Evolutionary conservation across 208 protist species (phyloP).

Genomic region (Herpetomonas tarakana): DNA sequence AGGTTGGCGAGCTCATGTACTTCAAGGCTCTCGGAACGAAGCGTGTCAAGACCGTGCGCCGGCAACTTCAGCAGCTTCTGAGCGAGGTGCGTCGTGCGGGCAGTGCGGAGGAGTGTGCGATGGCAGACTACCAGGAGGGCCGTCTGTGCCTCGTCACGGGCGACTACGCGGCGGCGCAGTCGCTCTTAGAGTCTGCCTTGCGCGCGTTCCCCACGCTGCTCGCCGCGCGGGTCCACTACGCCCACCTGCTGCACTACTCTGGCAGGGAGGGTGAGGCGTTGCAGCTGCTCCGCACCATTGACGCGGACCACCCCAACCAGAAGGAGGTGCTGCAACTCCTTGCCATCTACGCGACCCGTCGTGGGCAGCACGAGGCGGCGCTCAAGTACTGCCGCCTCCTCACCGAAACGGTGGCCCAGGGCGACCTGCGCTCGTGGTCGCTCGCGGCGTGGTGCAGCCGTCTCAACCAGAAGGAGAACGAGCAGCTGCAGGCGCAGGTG

Average conservation of each 20-base stretch:
- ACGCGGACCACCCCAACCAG: conserved; percentile 61
- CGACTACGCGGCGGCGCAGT: conserved; percentile 46
- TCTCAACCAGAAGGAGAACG: conserved; percentile 49
- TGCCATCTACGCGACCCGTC: conserved; percentile 43
- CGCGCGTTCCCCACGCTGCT: conserved; percentile 58
- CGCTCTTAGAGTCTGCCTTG: conserved; percentile 57
- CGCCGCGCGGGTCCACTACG: conserved; percentile 73
- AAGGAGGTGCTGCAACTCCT: conserved; percentile 82
- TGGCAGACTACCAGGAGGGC: conserved; percentile 80
- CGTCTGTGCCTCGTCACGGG: conserved; percentile 55
- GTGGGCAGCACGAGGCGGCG: conserved; percentile 58
- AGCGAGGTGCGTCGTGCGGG: conserved; percentile 40
- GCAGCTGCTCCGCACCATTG: conserved; percentile 47
- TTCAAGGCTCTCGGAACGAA: conserved; percentile 49
- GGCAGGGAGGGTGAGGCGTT: conserved; percentile 43
- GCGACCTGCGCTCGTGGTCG: conserved; percentile 62
- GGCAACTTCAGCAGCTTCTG: conserved; percentile 47
- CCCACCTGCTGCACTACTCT: conserved; percentile 50
- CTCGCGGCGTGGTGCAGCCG: conserved; percentile 68
- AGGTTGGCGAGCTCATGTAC: conserved; percentile 80
- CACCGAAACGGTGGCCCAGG: conserved; percentile 54
- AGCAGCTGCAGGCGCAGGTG: conserved; percentile 32
- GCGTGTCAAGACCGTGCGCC: conserved; percentile 28
- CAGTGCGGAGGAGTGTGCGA: conserved; percentile 50
- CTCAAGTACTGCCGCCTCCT: conserved; percentile 60